Base-by-base conservation (phyloP, 73 alveolate genomes). In the Stentor coeruleus region DNA sequence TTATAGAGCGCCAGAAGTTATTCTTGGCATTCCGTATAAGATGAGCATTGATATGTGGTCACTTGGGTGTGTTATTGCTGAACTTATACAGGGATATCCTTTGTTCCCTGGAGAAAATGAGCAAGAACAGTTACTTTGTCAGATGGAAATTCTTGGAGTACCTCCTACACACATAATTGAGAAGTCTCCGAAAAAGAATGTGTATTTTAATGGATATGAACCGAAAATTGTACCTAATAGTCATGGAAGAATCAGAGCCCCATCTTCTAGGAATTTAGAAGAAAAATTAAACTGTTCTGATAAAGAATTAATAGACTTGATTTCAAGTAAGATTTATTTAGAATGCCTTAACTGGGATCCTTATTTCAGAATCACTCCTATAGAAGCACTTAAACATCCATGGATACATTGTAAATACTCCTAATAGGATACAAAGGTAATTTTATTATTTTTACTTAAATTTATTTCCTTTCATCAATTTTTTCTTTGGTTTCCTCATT, bases 1-100 rank as follows among this genome's bases (percentile, higher is more conserved):
- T 86, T 94, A 94, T 82, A 40, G 98, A 15, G 96, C 97, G 3
- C 98, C 97, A 3, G 98, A 93, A 84, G 86, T 93, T 35, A 86
- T 90, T 30, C 85, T 94, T 39, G 94, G 96, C 1, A 74, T 84
- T 82, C 80, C 77, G 28, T 86, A 88, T 58, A 92, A 92, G 74
- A 77, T 82, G 42, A 81, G 86, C 39, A 94, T 96, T 58, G 99
- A 96, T 84, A 94, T 96, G 58, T 96, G 97, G 95, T 89, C 97
- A 14, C 84, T 88, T 3, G 99, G 98, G 39, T 96, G 99, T 79
- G 92, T 96, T 66, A 66, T 96, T 31, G 88, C 87, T 73, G 98
- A 96, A 85, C 82, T 96, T 74, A 75, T 90, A 66, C 84, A 89
- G 60, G 89, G 88, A 38, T 73, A 74, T 3, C 96, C 97, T 35